Base-by-base conservation (phyloP, 2,329 filamentous ascomycete species). In the Hymenoscyphus linearis region DNA sequence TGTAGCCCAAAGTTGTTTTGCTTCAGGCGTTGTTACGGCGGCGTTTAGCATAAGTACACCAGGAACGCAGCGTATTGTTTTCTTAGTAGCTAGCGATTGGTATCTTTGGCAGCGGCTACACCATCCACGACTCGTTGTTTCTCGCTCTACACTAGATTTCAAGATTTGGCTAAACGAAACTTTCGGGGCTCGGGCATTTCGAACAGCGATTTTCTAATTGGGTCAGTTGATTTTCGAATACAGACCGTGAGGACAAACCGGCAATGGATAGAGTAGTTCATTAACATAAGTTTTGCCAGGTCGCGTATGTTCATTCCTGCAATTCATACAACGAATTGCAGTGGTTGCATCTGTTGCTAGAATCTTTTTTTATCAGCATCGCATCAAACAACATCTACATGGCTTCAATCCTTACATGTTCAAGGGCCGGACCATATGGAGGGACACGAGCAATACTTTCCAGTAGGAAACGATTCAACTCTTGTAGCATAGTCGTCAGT, bases 41-140 rank as follows among this genome's bases (percentile, higher is more conserved):
- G 91, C 90, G 71, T 97, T 97, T 27, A 99, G 82, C 78, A 96
- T 89, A 64, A 99, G 75, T n/a, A 97, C 90, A 35, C 86, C 83
- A 0, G 95, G 93, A 63, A 96, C 83, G 47, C 83, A 86, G 67
- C 91, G 88, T 3, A 98, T 89, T 0, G 88, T 90, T 72, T 96
- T 96, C 63, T 90, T 84, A 22, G 91, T 96, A 12, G 88, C 85
- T 58, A 98, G 85, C 58, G 89, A 89, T 74, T 96, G 92, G 73
- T 99, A 98, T 26, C 91, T 85, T 67, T 92, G 89, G 73, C 96
- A 99, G 70, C 88, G 86, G 66, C 88, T 88, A 73, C 95, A 99
- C 93, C 93, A 99, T 6, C 95, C 95, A 69, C 93, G 86, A 52
- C 90, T 92, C 54, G 90, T 91, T 12, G 90, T 89, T 73, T 97